phyloP scores from a whole-genome alignment of 2,329 filamentous ascomycete genomes.

The Hypomyces perniciosus region DNA sequence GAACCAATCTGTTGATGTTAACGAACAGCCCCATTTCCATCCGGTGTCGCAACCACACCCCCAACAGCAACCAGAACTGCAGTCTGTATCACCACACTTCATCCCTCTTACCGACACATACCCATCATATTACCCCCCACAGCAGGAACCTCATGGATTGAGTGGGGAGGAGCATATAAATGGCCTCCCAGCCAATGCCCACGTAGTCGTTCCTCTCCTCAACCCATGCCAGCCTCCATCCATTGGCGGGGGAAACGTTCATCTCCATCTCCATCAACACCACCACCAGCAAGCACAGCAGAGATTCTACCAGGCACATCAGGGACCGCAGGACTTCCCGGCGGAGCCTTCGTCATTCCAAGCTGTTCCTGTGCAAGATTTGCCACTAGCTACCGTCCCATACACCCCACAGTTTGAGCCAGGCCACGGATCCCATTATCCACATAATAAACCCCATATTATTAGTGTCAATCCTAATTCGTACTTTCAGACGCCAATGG shows the following conservation, averaged over 20 bases:
- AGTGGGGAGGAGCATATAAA: background rate
- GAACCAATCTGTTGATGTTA: background rate
- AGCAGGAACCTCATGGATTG: background rate
- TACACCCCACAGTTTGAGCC: background rate
- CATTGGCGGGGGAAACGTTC: background rate
- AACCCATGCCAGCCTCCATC: background rate
- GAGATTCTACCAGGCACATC: background rate
- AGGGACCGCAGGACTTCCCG: background rate
- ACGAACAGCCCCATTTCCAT: slow-evolving; percentile 1
- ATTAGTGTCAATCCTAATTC: background rate
- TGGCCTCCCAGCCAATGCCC: background rate
- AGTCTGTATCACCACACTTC: slow-evolving; percentile 2
- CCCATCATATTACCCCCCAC: background rate
- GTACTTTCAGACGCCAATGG: background rate
- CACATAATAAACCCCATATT: background rate
- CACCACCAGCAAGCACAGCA: background rate
- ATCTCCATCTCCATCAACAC: background rate
- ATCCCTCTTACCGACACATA: background rate
- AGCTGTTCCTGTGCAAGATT: background rate
- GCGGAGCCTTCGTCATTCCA: background rate
- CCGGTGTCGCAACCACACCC: background rate
- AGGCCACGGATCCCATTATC: background rate
- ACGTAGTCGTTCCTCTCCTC: background rate
- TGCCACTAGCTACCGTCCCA: background rate
- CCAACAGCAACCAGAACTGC: background rate